Conservation (phyloP, 2,329 filamentous ascomycete genomes). For the Pseudofabraea citricarpa region DNA sequence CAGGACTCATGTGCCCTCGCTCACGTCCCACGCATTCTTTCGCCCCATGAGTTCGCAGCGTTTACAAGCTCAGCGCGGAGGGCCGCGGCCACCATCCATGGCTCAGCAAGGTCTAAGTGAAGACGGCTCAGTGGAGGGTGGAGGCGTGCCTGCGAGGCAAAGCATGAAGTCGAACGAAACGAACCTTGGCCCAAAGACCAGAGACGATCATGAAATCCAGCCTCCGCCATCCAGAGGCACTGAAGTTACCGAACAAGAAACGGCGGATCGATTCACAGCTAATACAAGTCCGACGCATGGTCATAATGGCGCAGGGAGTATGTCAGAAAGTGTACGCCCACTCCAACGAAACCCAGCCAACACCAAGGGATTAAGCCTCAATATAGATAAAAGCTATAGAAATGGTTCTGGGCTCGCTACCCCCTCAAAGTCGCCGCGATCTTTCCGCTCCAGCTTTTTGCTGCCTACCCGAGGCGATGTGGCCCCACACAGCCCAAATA, state of each 20-base stretch:
- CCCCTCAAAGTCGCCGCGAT: conserved; percentile 67
- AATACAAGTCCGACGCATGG: conserved; percentile 69
- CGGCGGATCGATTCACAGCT: conserved; percentile 64
- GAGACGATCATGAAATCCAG: conserved; percentile 46
- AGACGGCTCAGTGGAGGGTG: conserved; percentile 39
- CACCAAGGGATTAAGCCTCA: conserved; percentile 43
- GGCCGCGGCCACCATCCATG: conserved; percentile 37
- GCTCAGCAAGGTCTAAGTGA: conserved; percentile 27
- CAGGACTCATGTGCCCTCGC: conserved; percentile 81
- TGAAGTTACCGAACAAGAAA: conserved; percentile 71
- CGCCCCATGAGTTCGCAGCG: conserved; percentile 95
- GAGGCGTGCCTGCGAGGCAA: conserved; percentile 47
- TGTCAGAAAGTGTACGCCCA: conserved; percentile 75
- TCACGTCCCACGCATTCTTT: conserved; percentile 89
- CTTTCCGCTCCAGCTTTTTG: conserved; percentile 73
- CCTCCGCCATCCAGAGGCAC: conserved; percentile 73
- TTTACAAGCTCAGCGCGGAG: conserved; percentile 81
- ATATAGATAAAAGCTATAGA: conserved; percentile 57
- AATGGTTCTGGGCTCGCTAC: conserved; percentile 47
- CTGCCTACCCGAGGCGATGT: conserved; percentile 52
- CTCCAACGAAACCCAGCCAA: conserved; percentile 39
- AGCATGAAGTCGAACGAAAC: conserved; percentile 50
- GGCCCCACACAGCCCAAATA: conserved; percentile 42
- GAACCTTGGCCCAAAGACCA: conserved; percentile 20
- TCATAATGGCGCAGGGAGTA: conserved; percentile 52